phyloP scores from a whole-genome alignment of 257 asterid species.

The Coffea canephora region DNA sequence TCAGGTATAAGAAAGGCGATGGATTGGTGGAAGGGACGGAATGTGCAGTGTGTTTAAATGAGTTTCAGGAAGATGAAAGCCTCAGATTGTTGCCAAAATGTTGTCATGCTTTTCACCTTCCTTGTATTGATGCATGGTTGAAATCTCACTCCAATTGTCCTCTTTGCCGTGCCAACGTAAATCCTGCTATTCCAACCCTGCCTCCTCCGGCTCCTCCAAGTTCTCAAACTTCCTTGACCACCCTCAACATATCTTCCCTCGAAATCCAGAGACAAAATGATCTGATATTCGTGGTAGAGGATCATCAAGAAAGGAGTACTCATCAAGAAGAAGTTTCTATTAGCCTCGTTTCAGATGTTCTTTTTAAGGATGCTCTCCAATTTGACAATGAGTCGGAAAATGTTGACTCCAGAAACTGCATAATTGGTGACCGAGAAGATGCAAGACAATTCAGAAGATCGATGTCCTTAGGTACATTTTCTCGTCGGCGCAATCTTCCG shows the following conservation, averaged over 20 bases:
- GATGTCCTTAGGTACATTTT: conserved; percentile 38
- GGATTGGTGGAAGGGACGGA: conserved; percentile 62
- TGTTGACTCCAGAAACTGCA: conserved; percentile 10
- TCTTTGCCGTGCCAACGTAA: conserved; percentile 61
- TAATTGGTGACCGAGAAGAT: conserved; percentile 16
- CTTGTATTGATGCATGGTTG: conserved; percentile 80
- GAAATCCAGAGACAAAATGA: conserved; percentile 37
- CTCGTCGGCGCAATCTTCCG: conserved; percentile 22
- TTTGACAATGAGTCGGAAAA: not conserved
- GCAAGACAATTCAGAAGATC: conserved; percentile 36
- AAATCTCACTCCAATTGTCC: conserved; percentile 77
- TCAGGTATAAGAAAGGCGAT: conserved; percentile 43
- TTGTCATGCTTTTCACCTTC: conserved; percentile 81
- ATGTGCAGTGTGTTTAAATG: conserved; percentile 73
- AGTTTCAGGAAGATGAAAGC: conserved; percentile 61
- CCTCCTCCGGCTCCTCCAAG: conserved; percentile 18
- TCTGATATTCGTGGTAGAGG: conserved; percentile 45
- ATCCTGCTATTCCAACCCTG: conserved; percentile 10
- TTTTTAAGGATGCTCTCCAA: conserved; percentile 9
- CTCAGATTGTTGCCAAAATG: conserved; percentile 82
- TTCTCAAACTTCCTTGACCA: conserved; percentile 12
- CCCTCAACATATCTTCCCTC: conserved; percentile 16
- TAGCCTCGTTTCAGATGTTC: conserved; percentile 17
- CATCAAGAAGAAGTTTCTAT: conserved; percentile 26
- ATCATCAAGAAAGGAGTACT: conserved; percentile 28